Base-by-base conservation (phyloP, 345 rosid genomes). In the Camelina hispida region DNA sequence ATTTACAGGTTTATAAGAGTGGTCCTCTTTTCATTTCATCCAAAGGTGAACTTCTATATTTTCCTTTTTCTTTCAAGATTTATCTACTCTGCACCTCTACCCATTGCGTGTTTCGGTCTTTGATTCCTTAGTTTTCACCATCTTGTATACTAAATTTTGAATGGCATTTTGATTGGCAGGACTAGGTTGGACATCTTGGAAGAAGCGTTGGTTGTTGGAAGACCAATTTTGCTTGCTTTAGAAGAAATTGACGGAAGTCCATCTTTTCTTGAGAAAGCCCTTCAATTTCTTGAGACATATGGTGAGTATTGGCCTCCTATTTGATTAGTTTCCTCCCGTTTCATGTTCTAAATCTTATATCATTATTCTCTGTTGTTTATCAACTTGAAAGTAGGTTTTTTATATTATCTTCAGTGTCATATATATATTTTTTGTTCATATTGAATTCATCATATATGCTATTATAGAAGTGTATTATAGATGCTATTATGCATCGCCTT, bases 231-330 rank as follows among this genome's bases (percentile, higher is more conserved):
- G 78, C 97, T 94, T 80, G 97, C 97, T 57, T 86, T 94, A 56
- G 99, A 94, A 83, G 99, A 94, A 78, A 94, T 94, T 80, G 99
- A 94, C 81, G 99, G 99, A 62, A 83, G 89, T 62, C 99, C 99
- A 73, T 91, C 99, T 30, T 94, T 94, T 71, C 96, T 94, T 48
- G 97, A 94, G 91, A 94, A 94, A 85, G 97, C 97, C 72, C 97
- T 94, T 82, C 89, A 57, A 53, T 94, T 94, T 88, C 93, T 94
- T 50, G 97, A 94, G 85, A 88, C 82, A 66, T 83, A 82, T 84
- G 99, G 99, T 90, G 67, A 79, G 94, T 75, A 18, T 52, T 69
- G 67, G 46, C 69, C 72, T 70, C 43, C 6, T 63, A 20, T 28
- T 63, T 30, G 37, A 50, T 55, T 56, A 34, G 14, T 47, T 67